Evolutionary conservation across 2,329 filamentous ascomycete species (phyloP).

Genomic region (Trichoderma polysporum): DNA sequence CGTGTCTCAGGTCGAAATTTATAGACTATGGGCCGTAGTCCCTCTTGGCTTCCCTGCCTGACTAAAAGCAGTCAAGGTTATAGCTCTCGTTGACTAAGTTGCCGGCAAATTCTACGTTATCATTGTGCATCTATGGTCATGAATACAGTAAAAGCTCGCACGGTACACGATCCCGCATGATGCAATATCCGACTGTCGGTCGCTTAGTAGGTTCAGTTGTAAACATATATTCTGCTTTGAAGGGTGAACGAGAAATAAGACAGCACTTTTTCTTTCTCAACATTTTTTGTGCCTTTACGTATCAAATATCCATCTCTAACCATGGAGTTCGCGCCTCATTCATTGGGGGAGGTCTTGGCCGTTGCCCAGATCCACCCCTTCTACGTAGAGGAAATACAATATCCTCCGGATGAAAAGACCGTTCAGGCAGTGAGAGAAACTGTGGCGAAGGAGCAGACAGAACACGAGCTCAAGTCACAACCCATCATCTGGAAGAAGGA

Average conservation of each 20-base stretch:
- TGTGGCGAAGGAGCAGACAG: background rate
- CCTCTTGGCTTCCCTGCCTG: background rate
- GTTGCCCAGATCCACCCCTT: conserved; percentile 39
- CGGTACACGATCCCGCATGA: background rate
- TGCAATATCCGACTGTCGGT: background rate
- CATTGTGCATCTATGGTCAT: background rate
- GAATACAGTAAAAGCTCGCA: background rate
- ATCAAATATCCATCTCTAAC: background rate
- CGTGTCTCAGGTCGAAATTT: background rate
- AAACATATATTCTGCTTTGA: background rate
- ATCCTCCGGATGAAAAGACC: conserved; percentile 31
- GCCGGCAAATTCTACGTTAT: background rate
- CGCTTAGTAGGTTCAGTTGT: background rate
- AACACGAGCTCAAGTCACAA: conserved; percentile 11
- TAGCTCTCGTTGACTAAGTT: background rate
- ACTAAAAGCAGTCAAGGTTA: background rate
- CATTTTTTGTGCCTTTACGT: background rate
- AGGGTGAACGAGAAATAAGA: background rate
- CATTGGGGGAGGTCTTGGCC: conserved; percentile 34
- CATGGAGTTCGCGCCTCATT: conserved; percentile 24
- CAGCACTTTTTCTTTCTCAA: background rate
- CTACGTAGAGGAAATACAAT: conserved; percentile 30
- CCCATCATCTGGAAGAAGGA: conserved; percentile 27
- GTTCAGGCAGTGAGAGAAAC: conserved; percentile 20
- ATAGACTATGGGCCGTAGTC: background rate